A percentile compares a stretch with the other conserved stretches of the same genome.
phyloP scores from a whole-genome alignment of 2,329 filamentous ascomycete species.

The Aspergillus eucalypticola region DNA sequence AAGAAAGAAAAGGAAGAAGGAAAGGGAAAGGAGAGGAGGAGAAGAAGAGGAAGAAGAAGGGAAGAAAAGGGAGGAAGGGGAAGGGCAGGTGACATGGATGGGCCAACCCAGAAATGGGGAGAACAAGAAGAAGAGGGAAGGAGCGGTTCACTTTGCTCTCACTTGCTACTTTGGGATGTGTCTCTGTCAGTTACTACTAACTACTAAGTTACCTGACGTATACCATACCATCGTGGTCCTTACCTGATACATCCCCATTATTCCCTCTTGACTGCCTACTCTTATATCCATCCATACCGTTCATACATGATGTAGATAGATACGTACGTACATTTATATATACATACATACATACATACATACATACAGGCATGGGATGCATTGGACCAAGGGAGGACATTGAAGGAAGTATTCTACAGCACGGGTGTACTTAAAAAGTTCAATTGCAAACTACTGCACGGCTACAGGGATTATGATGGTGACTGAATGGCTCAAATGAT shows the following conservation, averaged over 20 bases:
- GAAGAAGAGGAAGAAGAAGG: slow-evolving; percentile 6
- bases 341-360: neutral
- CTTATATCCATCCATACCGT: neutral
- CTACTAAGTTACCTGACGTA: neutral
- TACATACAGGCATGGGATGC: no score
- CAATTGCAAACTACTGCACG: neutral
- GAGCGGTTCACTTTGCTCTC: neutral
- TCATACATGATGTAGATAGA: no score
- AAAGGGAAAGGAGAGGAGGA: slow-evolving; percentile 1
- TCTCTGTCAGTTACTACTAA: neutral
- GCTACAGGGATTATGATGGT: neutral
- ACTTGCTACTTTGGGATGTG: no score
- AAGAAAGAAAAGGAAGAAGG: slow-evolving; percentile 4
- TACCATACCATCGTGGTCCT: neutral
- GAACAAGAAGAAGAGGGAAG: neutral
- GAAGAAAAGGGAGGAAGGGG: slow-evolving; percentile 10
- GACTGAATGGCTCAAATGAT: neutral
- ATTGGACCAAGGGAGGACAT: no score
- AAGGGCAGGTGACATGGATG: slow-evolving; percentile 34
- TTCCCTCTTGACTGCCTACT: no score
- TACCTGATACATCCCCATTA: neutral
- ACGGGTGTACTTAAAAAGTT: no score
- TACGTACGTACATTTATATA: neutral
- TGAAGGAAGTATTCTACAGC: no score
- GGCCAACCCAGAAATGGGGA: slow-evolving; percentile 13